These are phyloP conservation scores for Talaromyces sp. DNA, from an alignment of 2,329 filamentous ascomycete genomes.

Conservation along the genomic window DNA sequence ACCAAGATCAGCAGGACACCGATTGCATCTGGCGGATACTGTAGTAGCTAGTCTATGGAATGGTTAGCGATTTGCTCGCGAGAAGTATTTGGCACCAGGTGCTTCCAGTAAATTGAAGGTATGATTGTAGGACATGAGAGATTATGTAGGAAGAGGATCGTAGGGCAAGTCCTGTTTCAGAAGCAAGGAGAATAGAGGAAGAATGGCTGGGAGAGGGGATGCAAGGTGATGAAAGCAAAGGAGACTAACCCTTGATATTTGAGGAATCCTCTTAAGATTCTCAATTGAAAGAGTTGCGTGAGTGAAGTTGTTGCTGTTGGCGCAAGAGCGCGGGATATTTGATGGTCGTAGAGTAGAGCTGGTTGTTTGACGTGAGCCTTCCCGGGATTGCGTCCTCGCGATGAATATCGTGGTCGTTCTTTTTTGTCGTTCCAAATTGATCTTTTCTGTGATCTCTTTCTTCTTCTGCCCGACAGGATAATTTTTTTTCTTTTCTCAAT, in stretches of 20 bases:
- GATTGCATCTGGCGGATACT: slow-evolving; percentile 5
- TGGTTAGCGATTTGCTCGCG: neutral
- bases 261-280: neutral
- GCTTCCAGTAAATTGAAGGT: neutral
- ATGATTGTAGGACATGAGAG: neutral
- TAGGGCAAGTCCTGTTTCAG: neutral
- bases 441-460: neutral
- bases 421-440: slow-evolving; percentile 4
- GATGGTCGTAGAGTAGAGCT: neutral
- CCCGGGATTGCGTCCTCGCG: neutral
- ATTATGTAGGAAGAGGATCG: slow-evolving; percentile 1
- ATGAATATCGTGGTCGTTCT: slow-evolving; percentile 11
- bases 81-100: neutral
- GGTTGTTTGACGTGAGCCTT: neutral
- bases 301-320: neutral
- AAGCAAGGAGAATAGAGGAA: slow-evolving; percentile 9
- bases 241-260: slow-evolving; percentile 14
- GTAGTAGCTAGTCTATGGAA: neutral
- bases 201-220: slow-evolving; percentile 14
- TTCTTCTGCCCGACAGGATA: neutral
- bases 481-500: neutral
- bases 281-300: neutral
- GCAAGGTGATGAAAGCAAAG: slow-evolving; percentile 6
- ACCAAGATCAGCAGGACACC: slow-evolving; percentile 10
- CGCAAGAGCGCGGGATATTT: slow-evolving; percentile 1